phyloP scores from a whole-genome alignment of 2,329 filamentous ascomycete species.

The Venturia asperata region DNA sequence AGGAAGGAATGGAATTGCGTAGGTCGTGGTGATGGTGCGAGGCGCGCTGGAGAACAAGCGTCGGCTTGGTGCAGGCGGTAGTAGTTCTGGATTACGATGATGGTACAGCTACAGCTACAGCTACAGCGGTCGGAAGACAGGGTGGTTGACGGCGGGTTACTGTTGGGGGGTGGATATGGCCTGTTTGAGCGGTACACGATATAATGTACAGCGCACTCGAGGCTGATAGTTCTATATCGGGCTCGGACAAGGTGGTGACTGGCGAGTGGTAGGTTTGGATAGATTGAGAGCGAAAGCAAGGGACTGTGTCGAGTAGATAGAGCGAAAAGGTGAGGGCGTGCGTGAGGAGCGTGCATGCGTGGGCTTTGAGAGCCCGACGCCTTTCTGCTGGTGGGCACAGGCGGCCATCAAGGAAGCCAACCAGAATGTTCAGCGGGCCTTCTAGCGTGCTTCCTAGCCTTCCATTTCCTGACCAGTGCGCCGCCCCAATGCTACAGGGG shows the following conservation, averaged over 20 bases:
- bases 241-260: slow-evolving; percentile 6
- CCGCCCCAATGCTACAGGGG: neutral
- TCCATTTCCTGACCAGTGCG: neutral
- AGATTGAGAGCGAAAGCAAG: slow-evolving; percentile 7
- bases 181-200: neutral
- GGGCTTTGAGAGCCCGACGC: too few species aligned
- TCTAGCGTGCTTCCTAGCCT: neutral
- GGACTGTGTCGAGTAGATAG: slow-evolving; percentile 12
- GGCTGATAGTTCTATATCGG: slow-evolving; percentile 17
- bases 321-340: neutral
- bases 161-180: neutral
- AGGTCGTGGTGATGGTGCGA: slow-evolving; percentile 5
- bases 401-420: neutral
- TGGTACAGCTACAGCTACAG: too few species aligned
- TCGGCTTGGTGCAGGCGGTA: neutral
- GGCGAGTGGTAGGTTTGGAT: slow-evolving; percentile 8
- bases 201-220: neutral
- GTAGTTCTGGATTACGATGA: too few species aligned
- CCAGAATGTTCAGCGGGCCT: slow-evolving; percentile 2
- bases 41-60: slow-evolving; percentile 2
- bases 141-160: neutral
- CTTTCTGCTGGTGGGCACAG: neutral
- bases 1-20: neutral
- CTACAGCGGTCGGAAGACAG: neutral
- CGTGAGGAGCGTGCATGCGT: neutral